phyloP scores from a whole-genome alignment of 768 basidiomycete species.

The Leucosporidium creatinivorum region DNA sequence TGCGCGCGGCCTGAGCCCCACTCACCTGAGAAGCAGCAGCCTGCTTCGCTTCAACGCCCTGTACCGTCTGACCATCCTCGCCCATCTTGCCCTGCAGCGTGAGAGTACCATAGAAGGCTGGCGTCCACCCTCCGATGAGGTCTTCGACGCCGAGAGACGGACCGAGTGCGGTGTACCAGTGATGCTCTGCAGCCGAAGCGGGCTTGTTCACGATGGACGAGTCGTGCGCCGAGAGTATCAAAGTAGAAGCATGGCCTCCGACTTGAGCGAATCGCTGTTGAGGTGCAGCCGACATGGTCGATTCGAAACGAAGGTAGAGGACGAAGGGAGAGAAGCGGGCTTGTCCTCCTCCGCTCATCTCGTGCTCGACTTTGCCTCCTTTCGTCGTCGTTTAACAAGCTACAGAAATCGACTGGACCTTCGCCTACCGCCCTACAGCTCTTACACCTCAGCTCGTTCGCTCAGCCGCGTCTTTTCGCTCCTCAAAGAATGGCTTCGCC shows the following conservation, averaged over 20 bases:
- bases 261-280: slow-evolving; percentile 51
- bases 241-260: slow-evolving; percentile 64
- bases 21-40: slow-evolving; percentile 11
- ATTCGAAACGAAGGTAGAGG: too few species aligned
- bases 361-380: too few species aligned
- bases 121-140: slow-evolving; percentile 51
- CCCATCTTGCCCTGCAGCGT: slow-evolving; percentile 60
- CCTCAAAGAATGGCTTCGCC: too few species aligned
- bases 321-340: too few species aligned
- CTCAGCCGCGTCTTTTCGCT: too few species aligned
- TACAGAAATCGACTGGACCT: too few species aligned
- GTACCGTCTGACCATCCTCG: not conserved
- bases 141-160: slow-evolving; percentile 25
- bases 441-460: too few species aligned
- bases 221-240: slow-evolving; percentile 63
- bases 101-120: slow-evolving; percentile 72
- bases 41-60: slow-evolving; percentile 2
- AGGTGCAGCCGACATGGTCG: not conserved
- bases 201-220: slow-evolving; percentile 71
- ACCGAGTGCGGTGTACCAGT: slow-evolving; percentile 60
- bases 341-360: too few species aligned
- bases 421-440: too few species aligned
- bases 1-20: not conserved
- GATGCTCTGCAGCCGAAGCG: slow-evolving; percentile 56
- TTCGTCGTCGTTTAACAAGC: too few species aligned